Evolutionary conservation across 2,329 filamentous ascomycete species (phyloP), one percentile per base, ranked within the genome.

Genomic region (Xylariaceae sp.): DNA sequence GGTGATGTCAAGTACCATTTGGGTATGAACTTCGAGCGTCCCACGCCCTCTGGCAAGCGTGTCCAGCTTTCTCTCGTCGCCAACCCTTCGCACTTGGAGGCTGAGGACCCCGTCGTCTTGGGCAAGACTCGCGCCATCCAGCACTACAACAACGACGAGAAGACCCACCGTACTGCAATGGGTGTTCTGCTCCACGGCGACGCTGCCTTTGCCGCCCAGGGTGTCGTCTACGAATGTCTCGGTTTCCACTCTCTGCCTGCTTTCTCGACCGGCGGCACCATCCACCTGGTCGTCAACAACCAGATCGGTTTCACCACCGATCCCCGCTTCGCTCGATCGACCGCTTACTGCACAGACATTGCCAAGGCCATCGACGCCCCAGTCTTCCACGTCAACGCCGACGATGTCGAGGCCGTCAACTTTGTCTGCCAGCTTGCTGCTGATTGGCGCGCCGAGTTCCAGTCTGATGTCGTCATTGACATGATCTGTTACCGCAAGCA

Each of bases 221-320:
- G 94, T 78, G 82, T 99, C 56, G 94, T 99, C 58, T 99, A 99
- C 74, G 94, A 99, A 75, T 97, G 92, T 66, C 89, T 99, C 74
- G 94, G 94, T 58, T 97, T 99, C 85, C 89, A 96, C 76, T 88
- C 90, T 47, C 85, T 99, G 36, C 94, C 94, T 31, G 90, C 89
- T 62, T 99, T 97, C 78, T 96, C 95, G 45, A 97, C 94, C 48
- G 94, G 94, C 65, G 94, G 94, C 69, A 99, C 94, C 53, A 89
- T 99, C 65, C 94, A 99, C 75, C 81, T 99, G 60, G 86, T 99
- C 54, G 93, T 97, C 63, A 99, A 99, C 84, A 99, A 99, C 82
- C 94, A 99, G 81, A 99, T 99, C 71, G 94, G 94, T 73, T 99
- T 99, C 81, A 99, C 94, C 48, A 99, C 94, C 18, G 94, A 99